Evolutionary conservation across 768 basidiomycete species (phyloP), one percentile per base, ranked within the genome.

Genomic region (Trametes cingulata): DNA sequence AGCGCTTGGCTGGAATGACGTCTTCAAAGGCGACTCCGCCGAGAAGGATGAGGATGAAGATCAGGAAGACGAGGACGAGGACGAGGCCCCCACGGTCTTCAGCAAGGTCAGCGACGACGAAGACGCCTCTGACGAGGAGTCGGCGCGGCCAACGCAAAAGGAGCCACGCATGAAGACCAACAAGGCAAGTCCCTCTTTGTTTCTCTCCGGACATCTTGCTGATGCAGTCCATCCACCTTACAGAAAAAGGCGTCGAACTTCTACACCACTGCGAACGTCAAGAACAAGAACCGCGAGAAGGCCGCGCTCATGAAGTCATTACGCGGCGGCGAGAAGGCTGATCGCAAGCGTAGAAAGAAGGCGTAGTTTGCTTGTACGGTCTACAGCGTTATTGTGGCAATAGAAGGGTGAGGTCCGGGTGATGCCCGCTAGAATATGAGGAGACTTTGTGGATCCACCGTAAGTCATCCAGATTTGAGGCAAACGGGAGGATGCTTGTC

Each of bases 231-330:
- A 56, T 53, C 3, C 19, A 62, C 35, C 6, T 22, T 19, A n/a
- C 69, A 93, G 93, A 88, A 86, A 78, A 94, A 91, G 75, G 85
- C 91, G 10, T 80, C 82, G 56, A 98, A 98, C 77, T 98, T 94
- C 77, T 97, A 92, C 77, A 84, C 87, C 3, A 81, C 71, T 40
- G 83, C 89, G 5, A 94, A 94, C 63, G 91, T 94, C 63, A 94
- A 94, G 79, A 93, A 93, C 74, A 93, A 89, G 73, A 91, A 85
- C 63, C 85, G 90, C 35, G 74, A 75, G 47, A 89, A 87, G 67
- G 80, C 84, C 20, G 79, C 82, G 22, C 65, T 88, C 49, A 75
- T 89, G 73, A 84, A 82, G 62, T 62, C 68, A 25, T 53, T 71
- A 19, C 67, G 60, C 43, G 60, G 59, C 25, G 53, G 65, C 42